Conservation (phyloP, 305 asterid genomes). For the Fraxinus sp. region DNA sequence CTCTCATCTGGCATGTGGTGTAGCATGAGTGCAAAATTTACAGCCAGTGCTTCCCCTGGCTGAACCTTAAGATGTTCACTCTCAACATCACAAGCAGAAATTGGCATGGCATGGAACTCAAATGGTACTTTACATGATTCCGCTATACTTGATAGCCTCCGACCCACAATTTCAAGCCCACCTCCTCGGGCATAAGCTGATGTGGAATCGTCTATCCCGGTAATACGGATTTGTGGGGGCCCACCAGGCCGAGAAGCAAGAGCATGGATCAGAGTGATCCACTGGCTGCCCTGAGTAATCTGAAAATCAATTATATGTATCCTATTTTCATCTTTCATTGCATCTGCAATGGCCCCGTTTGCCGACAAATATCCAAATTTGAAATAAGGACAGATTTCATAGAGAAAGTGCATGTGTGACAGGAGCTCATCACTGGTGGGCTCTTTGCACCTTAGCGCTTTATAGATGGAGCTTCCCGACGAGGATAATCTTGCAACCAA, state of each 20-base stretch:
- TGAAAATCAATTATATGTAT: conserved; percentile 54
- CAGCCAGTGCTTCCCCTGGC: conserved; percentile 45
- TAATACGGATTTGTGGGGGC: conserved; percentile 44
- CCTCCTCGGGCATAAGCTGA: conserved; percentile 54
- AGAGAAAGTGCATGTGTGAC: conserved; percentile 55
- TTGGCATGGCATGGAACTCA: conserved; percentile 36
- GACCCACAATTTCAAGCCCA: conserved; percentile 47
- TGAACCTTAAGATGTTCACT: conserved; percentile 31
- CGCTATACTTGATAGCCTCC: conserved; percentile 41
- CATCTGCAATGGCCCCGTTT: conserved; percentile 54
- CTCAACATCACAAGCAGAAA: conserved; percentile 41
- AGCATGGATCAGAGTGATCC: conserved; percentile 53
- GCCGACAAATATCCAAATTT: conserved; percentile 54
- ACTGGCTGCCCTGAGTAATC: conserved; percentile 51
- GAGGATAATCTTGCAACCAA: conserved; percentile 47
- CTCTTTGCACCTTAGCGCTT: conserved; percentile 50
- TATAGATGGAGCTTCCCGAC: conserved; percentile 53
- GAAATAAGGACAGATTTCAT: conserved; percentile 53
- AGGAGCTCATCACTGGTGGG: conserved; percentile 43
- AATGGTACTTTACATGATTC: conserved; percentile 46
- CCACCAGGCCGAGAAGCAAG: conserved; percentile 45
- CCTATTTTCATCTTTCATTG: conserved; percentile 43
- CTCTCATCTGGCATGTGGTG: conserved; percentile 59
- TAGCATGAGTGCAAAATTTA: conserved; percentile 42
- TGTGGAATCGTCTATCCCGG: conserved; percentile 46